These are phyloP conservation scores for Colletotrichum musicola DNA, from an alignment of 2,329 filamentous ascomycete genomes.

Conservation along the genomic window DNA sequence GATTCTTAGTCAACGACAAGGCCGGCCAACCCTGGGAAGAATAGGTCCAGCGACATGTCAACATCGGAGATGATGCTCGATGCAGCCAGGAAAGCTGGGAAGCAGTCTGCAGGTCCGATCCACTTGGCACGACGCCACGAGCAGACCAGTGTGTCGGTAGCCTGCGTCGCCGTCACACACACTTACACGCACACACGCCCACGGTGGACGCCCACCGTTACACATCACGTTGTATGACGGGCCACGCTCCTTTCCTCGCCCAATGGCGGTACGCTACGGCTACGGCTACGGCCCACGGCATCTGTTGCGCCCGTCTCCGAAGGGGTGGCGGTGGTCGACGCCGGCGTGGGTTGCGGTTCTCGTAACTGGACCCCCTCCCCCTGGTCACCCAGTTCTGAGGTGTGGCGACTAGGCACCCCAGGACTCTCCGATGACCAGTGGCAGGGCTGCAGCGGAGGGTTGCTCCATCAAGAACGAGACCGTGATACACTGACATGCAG, in stretches of 20 bases:
- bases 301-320: conserved; percentile 7
- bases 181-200: not conserved
- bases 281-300: not conserved
- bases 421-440: conserved; percentile 5
- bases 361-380: conserved; percentile 12
- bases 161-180: not conserved
- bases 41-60: conserved; percentile 31
- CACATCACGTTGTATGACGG: conserved; percentile 13
- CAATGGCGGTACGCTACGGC: not conserved
- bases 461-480: conserved; percentile 13
- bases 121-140: conserved; percentile 34
- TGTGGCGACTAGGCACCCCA: conserved; percentile 13
- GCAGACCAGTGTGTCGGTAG: conserved; percentile 27
- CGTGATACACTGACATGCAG: conserved; percentile 36
- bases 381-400: conserved; percentile 1
- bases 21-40: conserved; percentile 22
- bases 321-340: conserved; percentile 16
- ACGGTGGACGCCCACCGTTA: conserved; percentile 13
- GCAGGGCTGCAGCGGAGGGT: conserved; percentile 16
- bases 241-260: not conserved
- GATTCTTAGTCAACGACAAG: conserved; percentile 28
- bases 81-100: conserved; percentile 10
- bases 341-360: not conserved
- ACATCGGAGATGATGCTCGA: conserved; percentile 36
- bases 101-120: conserved; percentile 16